Evolutionary conservation across 306 rosid species (phyloP), one percentile per base, ranked within the genome.

Genomic region (Aeschynomene evenia): DNA sequence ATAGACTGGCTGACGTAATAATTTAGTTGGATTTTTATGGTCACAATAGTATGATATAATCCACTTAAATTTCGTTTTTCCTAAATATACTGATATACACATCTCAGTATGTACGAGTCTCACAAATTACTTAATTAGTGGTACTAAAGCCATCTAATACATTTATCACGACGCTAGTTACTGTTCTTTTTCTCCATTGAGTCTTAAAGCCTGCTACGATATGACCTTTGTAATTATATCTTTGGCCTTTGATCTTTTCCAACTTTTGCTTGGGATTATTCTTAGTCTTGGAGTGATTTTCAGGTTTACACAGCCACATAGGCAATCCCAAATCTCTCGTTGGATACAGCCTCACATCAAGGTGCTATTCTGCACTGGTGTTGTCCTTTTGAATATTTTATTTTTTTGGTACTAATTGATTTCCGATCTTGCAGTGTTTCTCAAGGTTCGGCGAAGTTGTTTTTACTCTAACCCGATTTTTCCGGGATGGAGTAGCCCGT

Each of bases 271-370:
- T 40, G 39, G 68, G 45, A 22, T 63, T 53, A 50, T 49, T 81
- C 65, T 48, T 39, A 48, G 50, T 67, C 29, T 59, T 71, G 57
- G 71, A 31, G 39, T 80, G 68, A 67, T 74, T 78, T 61, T 26
- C 85, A 93, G 98, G 85, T 90, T 93, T 88, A 40, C 90, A 20
- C 88, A 90, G n/a, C 79, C 86, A 52, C 76, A 83, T 75, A 96
- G 97, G 7, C 93, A 83, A 64, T 86, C 97, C 67, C 98, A 93
- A 77, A 77, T 93, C 57, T 93, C 98, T 14, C 84, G 79, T 15
- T 93, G 98, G 98, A 88, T 93, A 83, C 96, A 88, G 60, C 97
- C 98, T 82, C 96, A 93, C 82, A 63, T 93, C 76, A 90, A 88
- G 97, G 98, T 92, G 70, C 21, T 20, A 15, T 61, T 80, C 43